phyloP scores from a whole-genome alignment of 345 rosid genomes.

The Rhizophora apiculata region DNA sequence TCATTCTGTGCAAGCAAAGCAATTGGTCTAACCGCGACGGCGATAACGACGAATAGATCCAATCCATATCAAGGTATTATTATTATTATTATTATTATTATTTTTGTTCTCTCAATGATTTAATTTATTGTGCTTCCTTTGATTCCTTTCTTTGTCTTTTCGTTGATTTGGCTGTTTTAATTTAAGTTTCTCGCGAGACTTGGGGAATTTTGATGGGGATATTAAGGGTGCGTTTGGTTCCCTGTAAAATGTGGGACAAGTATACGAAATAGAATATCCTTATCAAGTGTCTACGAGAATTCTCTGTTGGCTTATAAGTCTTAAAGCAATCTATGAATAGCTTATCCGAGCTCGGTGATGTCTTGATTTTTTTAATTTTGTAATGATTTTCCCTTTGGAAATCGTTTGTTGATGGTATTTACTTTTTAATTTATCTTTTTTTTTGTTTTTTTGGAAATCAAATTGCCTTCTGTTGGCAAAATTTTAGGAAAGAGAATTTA shows the following conservation, averaged over 20 bases:
- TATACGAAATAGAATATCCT: background rate
- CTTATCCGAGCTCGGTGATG: background rate
- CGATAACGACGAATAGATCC: background rate
- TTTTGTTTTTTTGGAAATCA: too few relatives aligned
- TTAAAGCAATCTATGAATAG: too few relatives aligned
- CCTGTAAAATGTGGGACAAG: background rate
- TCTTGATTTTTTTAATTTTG: too few relatives aligned
- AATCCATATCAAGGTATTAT: background rate
- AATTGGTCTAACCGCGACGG: too few relatives aligned
- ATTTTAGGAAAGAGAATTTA: background rate
- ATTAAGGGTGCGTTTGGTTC: background rate
- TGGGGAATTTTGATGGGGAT: background rate
- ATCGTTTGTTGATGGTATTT: too few relatives aligned
- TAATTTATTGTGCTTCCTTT: too few relatives aligned
- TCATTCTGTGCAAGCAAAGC: too few relatives aligned
- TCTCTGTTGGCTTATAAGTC: too few relatives aligned
- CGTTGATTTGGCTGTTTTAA: background rate
- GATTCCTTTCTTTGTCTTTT: background rate
- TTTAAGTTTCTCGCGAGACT: background rate
- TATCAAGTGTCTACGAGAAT: background rate
- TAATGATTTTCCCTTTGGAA: too few relatives aligned
- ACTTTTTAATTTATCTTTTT: background rate
- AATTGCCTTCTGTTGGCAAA: background rate
- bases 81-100: background rate
- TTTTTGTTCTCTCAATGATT: background rate